Percentiles rank a stretch among this genome's conserved stretches.
Evolutionary conservation across 2,329 filamentous ascomycete species (phyloP).

Genomic region (Zymoseptoria ardabiliae): DNA sequence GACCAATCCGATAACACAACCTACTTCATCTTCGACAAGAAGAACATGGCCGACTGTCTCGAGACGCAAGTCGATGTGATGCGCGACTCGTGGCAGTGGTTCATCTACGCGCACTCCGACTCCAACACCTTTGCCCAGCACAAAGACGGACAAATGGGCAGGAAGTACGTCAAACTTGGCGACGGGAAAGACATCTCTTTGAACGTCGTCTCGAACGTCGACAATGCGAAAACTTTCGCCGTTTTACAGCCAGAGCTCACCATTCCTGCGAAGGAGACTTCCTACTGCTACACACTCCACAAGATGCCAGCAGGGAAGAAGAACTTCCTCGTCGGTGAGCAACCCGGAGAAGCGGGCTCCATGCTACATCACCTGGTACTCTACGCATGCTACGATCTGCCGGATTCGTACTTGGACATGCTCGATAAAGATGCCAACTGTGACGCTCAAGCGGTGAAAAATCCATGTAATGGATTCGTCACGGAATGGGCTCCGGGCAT

Average conservation of each 20-base stretch:
- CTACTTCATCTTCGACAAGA: slow-evolving; percentile 15
- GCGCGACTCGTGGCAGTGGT: slow-evolving; percentile 13
- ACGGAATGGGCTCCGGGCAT: slow-evolving; percentile 17
- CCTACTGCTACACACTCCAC: slow-evolving; percentile 16
- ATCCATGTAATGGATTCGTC: slow-evolving; percentile 15
- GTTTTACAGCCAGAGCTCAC: slow-evolving; percentile 9
- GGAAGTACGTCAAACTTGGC: slow-evolving; percentile 15
- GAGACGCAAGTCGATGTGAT: slow-evolving; percentile 7
- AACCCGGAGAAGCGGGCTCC: slow-evolving; percentile 6
- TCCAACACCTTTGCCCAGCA: slow-evolving; percentile 14
- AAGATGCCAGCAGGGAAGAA: slow-evolving; percentile 13
- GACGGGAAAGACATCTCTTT: slow-evolving; percentile 10
- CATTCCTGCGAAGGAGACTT: slow-evolving; percentile 10
- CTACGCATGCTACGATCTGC: slow-evolving; percentile 13
- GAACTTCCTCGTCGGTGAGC: slow-evolving; percentile 11
- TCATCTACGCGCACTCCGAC: slow-evolving; percentile 15
- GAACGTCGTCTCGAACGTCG: slow-evolving; percentile 5
- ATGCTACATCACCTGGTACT: slow-evolving; percentile 16
- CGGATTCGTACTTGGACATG: slow-evolving; percentile 8
- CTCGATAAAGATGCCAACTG: slow-evolving; percentile 11
- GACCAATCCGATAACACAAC: slow-evolving; percentile 11
- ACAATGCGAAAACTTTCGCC: slow-evolving; percentile 10
- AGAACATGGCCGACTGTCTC: slow-evolving; percentile 13
- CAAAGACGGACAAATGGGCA: slow-evolving; percentile 11
- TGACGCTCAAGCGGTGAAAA: slow-evolving; percentile 11